phyloP scores from a whole-genome alignment of 257 asterid species.

The Lithospermum erythrorhizon region DNA sequence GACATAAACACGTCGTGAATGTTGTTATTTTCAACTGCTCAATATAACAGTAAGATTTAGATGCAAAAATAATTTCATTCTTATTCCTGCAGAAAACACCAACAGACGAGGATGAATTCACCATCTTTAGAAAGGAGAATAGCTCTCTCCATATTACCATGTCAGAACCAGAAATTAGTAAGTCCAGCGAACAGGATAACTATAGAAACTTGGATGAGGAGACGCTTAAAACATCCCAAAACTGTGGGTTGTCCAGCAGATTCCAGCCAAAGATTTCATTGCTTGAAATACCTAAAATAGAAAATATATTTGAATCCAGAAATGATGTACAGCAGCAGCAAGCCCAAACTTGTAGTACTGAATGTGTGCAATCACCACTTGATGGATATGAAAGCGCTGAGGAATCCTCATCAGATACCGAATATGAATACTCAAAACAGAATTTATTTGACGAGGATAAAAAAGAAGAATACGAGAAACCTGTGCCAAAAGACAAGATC shows the following conservation, averaged over 20 bases:
- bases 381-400: constrained; percentile 80
- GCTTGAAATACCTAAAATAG: constrained; percentile 47
- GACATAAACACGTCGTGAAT: no score
- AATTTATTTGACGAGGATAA: constrained; percentile 40
- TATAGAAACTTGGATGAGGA: background rate
- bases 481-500: constrained; percentile 49
- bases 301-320: constrained; percentile 25
- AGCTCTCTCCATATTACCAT: constrained; percentile 28
- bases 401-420: constrained; percentile 54
- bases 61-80: background rate
- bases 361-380: constrained; percentile 20
- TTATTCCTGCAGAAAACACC: constrained; percentile 51
- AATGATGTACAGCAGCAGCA: constrained; percentile 21
- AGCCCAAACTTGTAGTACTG: constrained; percentile 1
- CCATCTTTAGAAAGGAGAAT: constrained; percentile 11
- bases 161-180: constrained; percentile 39
- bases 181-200: constrained; percentile 9
- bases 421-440: constrained; percentile 41
- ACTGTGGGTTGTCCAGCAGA: constrained; percentile 22
- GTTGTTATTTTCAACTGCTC: no score
- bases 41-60: no score
- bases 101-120: constrained; percentile 29
- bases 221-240: background rate
- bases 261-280: constrained; percentile 38
- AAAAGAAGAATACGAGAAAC: constrained; percentile 34